Evolutionary conservation across 805 yeast genomes (phyloP), one percentile per base, ranked within the genome.

Genomic region (Candida coleopterorum): DNA sequence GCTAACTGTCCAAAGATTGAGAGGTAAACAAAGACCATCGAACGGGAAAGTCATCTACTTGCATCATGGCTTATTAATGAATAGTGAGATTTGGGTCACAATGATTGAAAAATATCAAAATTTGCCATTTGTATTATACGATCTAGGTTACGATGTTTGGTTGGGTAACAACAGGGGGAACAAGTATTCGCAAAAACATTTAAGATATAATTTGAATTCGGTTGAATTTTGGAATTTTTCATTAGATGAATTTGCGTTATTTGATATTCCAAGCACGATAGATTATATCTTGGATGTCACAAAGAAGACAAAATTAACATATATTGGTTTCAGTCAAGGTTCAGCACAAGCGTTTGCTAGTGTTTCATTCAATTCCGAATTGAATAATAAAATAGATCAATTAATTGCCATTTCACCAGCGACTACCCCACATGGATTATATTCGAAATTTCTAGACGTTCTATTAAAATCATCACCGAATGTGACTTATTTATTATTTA

Each of bases 341-440:
- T 79, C 95, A 0, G 95, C 97, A 1, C 97, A 90, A 58, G 87
- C 87, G 28, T 81, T 89, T 56, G 96, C 95, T 0, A 72, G 94
- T 9, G 63, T 87, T 16, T 75, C 93, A 0, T 49, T 80, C 12
- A 77, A 79, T 51, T 79, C 81, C 6, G 67, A 70, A 2, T 65
- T 89, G 39, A 85, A 85, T 55, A 47, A 57, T 57, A 69, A 71
- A 39, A 62, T 74, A 32, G 72, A 71, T 24, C 50, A 56, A 35
- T 81, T 89, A 44, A 76, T 89, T 39, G 96, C 95, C 2, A 74
- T 89, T 30, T 85, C 96, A 0, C 97, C 97, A 0, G 97, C 97
- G 1, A 82, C 90, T 72, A 82, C 95, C 0, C 97, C 97, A 0
- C 81, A 79, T 29, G 93, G 95, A 2, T 66, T 89, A 27, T 78